phyloP scores from a whole-genome alignment of 495 filamentous ascomycete species.

The Umbilicaria muhlenbergii region DNA sequence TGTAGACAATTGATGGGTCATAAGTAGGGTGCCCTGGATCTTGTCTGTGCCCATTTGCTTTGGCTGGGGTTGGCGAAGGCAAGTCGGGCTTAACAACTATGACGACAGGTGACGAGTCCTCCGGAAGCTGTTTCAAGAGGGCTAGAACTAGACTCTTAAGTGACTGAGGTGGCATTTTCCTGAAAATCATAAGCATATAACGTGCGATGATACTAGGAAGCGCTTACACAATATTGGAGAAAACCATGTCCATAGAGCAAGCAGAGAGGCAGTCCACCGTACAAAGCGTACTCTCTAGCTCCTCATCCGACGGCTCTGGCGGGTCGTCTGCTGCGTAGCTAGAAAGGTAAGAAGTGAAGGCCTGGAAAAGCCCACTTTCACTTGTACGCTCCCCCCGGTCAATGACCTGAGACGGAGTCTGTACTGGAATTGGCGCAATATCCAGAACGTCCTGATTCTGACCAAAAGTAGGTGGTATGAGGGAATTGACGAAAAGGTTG shows the following conservation, averaged over 20 bases:
- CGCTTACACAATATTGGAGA: constrained; percentile 69
- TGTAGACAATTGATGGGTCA: constrained; percentile 72
- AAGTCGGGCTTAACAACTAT: constrained; percentile 80
- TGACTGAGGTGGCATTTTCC: constrained; percentile 50
- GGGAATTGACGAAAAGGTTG: constrained; percentile 90
- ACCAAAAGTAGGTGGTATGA: constrained; percentile 74
- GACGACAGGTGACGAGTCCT: constrained; percentile 64
- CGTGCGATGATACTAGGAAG: background rate
- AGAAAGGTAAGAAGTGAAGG: constrained; percentile 91
- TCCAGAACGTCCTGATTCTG: constrained; percentile 53
- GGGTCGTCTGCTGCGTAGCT: constrained; percentile 97
- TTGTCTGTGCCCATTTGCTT: constrained; percentile 40
- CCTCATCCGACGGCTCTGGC: constrained; percentile 92
- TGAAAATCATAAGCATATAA: constrained; percentile 13
- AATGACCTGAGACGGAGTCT: constrained; percentile 82
- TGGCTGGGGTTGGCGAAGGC: constrained; percentile 30
- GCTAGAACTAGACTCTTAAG: constrained; percentile 54
- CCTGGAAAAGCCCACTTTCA: constrained; percentile 78
- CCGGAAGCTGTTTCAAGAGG: constrained; percentile 70
- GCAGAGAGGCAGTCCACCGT: constrained; percentile 89
- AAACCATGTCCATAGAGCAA: constrained; percentile 70
- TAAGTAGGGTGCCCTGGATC: constrained; percentile 45
- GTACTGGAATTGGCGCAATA: constrained; percentile 73
- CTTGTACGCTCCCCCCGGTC: constrained; percentile 62
- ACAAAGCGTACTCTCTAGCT: constrained; percentile 86